Evolutionary conservation across 1,139 yeast genomes (phyloP).

Genomic region (Magnusiomyces paraingens): DNA sequence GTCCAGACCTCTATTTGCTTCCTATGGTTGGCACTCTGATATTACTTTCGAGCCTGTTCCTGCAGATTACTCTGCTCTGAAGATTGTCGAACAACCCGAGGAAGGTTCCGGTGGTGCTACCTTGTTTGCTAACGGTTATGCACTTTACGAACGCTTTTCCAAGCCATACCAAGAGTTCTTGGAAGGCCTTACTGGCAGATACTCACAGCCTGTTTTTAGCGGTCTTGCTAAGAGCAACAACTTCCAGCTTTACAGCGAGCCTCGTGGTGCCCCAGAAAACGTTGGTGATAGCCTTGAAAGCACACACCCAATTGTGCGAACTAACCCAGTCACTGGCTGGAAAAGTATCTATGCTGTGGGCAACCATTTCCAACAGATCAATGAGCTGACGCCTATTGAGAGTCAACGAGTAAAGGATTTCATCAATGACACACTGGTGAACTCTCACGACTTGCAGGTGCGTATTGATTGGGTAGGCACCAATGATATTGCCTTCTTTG

Average conservation of each 20-base stretch:
- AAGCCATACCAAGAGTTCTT: conserved; percentile 39
- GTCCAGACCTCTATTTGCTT: neutral
- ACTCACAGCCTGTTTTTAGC: conserved; percentile 28
- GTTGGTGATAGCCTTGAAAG: conserved; percentile 28
- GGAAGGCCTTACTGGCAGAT: conserved; percentile 34
- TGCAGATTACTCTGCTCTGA: conserved; percentile 41
- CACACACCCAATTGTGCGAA: conserved; percentile 41
- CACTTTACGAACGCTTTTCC: conserved; percentile 41
- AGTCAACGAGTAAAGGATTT: conserved; percentile 35
- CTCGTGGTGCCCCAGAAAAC: conserved; percentile 34
- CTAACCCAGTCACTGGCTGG: conserved; percentile 46
- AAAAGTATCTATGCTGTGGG: conserved; percentile 40
- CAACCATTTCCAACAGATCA: conserved; percentile 36
- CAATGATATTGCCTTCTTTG: conserved; percentile 42
- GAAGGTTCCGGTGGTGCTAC: conserved; percentile 42
- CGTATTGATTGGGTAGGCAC: conserved; percentile 46
- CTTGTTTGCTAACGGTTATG: conserved; percentile 42
- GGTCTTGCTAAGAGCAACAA: conserved; percentile 35
- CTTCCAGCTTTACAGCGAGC: conserved; percentile 33
- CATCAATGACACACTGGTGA: conserved; percentile 39
- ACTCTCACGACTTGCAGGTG: conserved; percentile 34
- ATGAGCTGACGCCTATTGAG: conserved; percentile 39
- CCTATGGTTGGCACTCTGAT: conserved; percentile 40
- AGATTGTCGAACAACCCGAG: conserved; percentile 39
- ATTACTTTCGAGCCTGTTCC: conserved; percentile 44